Evolutionary conservation across 768 basidiomycete genomes (phyloP), one percentile per base, ranked within the genome.

Genomic region (Suillus weaverae): DNA sequence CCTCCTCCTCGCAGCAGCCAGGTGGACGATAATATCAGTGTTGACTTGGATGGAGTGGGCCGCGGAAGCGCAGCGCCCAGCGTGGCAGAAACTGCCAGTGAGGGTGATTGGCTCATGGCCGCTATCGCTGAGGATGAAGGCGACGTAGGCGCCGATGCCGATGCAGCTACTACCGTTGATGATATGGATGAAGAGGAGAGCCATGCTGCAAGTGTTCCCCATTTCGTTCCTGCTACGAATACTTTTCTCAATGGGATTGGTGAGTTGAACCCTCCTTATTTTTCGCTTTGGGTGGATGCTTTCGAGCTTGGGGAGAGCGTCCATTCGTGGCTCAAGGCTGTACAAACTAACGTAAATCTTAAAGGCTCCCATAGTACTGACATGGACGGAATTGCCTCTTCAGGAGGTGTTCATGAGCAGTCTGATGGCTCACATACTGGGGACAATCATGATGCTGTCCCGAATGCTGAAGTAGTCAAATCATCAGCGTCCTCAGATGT

Each of bases 31-130:
- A 77, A 81, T 65, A 82, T 82, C 32, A 86, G 85, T 74, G 81
- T 84, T 62, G 80, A 85, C 63, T 80, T 82, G 64, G 86, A 85
- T 79, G 84, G 81, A 65, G 81, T 85, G 60, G 86, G 86, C 54
- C 76, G 83, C 54, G 78, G 74, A 61, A 92, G 90, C 70, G 85
- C 83, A 62, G 85, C 90, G 59, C 89, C 90, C 69, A 89, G 89
- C 59, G 83, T 83, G n/a, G 81, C 80, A 55, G 83, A 84, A 71
- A 81, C 85, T 39, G 76, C 78, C 39, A 91, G 90, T 76, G 92
- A 94, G 75, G 88, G 82, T 61, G 92, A 94, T 77, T 94, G 92
- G 92, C 81, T 93, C 50, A 93, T 94, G 92, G 92, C 91, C 73
- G 91, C 92, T 60, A 94, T 93, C 70, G 88, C 84, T 63, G 89